Percentiles rank a stretch among this genome's conserved stretches.
These are phyloP conservation scores for Gremmenia infestans DNA, from an alignment of 2,329 filamentous ascomycete genomes.

Conservation along the genomic window DNA sequence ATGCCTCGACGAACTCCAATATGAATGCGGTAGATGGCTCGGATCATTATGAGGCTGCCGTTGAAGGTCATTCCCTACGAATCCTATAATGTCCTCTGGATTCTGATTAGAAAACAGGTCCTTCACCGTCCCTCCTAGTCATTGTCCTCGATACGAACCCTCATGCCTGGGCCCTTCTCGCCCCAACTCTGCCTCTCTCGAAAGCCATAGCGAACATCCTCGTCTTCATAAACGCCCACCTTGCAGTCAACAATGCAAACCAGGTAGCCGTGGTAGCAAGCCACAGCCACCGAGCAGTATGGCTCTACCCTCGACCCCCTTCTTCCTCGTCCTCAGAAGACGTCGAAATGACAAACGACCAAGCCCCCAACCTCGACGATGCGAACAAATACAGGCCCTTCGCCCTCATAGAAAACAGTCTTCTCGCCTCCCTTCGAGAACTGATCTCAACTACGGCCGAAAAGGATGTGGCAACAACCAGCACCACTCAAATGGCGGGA, in stretches of 20 bases:
- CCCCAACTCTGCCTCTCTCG: constrained; percentile 69
- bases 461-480: constrained; percentile 58
- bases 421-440: constrained; percentile 67
- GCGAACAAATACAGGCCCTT: constrained; percentile 95
- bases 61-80: constrained; percentile 37
- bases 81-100: background rate
- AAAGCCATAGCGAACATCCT: constrained; percentile 84
- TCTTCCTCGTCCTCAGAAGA: constrained; percentile 40
- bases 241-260: constrained; percentile 90
- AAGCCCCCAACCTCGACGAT: constrained; percentile 27
- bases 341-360: constrained; percentile 50
- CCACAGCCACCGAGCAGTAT: constrained; percentile 79
- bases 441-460: constrained; percentile 66
- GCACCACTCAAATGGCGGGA: constrained; percentile 83
- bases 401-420: constrained; percentile 74
- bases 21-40: constrained; percentile 65
- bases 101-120: constrained; percentile 34
- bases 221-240: constrained; percentile 94
- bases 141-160: constrained; percentile 96
- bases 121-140: constrained; percentile 75
- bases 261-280: constrained; percentile 88
- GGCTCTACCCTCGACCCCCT: constrained; percentile 70
- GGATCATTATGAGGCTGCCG: constrained; percentile 46
- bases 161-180: constrained; percentile 81
- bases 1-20: constrained; percentile 26